phyloP scores from a whole-genome alignment of 1,139 yeast genomes.

The Casaregolazyma suthepensis region DNA sequence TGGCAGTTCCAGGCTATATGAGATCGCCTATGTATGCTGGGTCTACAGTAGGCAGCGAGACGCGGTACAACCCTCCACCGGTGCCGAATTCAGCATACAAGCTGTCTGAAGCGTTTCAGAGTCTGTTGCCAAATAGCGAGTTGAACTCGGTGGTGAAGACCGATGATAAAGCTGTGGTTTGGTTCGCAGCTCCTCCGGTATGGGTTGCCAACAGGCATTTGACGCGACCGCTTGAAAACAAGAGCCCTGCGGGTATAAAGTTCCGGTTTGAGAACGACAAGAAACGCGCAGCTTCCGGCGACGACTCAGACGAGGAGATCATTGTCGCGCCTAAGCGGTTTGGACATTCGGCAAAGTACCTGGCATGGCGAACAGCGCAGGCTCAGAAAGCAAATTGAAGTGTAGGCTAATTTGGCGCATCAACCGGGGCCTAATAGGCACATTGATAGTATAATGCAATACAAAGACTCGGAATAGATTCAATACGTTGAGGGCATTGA shows the following conservation, averaged over 20 bases:
- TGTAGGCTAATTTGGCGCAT: too few relatives aligned
- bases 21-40: conserved; percentile 12
- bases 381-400: not conserved
- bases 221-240: conserved; percentile 27
- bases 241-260: conserved; percentile 5
- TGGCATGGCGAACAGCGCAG: conserved; percentile 51
- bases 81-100: conserved; percentile 26
- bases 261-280: conserved; percentile 6
- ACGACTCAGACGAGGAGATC: conserved; percentile 14
- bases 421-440: too few relatives aligned
- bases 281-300: conserved; percentile 6
- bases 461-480: too few relatives aligned
- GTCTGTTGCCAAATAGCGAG: conserved; percentile 20
- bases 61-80: conserved; percentile 22
- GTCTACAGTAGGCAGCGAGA: conserved; percentile 13
- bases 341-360: conserved; percentile 66
- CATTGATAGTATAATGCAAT: too few relatives aligned
- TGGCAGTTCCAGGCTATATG: conserved; percentile 9
- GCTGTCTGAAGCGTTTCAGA: conserved; percentile 24
- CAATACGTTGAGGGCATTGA: too few relatives aligned
- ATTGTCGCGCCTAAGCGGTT: conserved; percentile 24
- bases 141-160: conserved; percentile 24
- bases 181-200: conserved; percentile 81
- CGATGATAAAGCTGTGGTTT: conserved; percentile 43
- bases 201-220: conserved; percentile 46